Evolutionary conservation across 2,329 filamentous ascomycete species (phyloP).

Genomic region (Penicillium sclerotigenum): DNA sequence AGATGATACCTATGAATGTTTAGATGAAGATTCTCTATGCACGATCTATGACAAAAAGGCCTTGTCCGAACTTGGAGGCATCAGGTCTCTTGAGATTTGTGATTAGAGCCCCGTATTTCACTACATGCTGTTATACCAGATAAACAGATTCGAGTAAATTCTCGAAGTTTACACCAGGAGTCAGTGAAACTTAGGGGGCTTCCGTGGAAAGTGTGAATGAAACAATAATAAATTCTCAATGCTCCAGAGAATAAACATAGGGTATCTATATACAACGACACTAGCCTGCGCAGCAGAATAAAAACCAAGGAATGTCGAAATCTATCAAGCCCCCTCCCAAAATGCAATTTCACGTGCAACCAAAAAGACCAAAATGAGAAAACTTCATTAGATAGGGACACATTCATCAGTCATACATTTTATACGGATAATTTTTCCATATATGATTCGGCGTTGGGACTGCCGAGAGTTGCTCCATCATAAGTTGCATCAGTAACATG

Average conservation of each 20-base stretch:
- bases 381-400: too few species aligned
- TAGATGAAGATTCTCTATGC: too few species aligned
- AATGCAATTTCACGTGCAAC: conserved; percentile 9
- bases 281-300: conserved; percentile 1
- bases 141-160: neutral
- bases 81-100: too few species aligned
- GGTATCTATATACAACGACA: conserved; percentile 24
- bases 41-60: too few species aligned
- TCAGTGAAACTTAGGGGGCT: too few species aligned
- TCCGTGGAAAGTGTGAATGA: neutral
- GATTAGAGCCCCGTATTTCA: too few species aligned
- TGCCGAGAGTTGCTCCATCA: neutral
- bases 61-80: too few species aligned
- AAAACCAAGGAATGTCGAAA: neutral
- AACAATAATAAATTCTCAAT: neutral
- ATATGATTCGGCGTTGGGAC: neutral
- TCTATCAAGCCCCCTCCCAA: neutral
- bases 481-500: neutral
- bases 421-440: conserved; percentile 3
- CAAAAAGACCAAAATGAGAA: conserved; percentile 3
- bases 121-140: neutral
- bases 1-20: too few species aligned
- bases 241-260: conserved; percentile 5
- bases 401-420: conserved; percentile 13
- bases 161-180: neutral